These are phyloP conservation scores for Chamaecyparis obtusa DNA, from an alignment of 75 land plant genomes.

Conservation along the genomic window DNA sequence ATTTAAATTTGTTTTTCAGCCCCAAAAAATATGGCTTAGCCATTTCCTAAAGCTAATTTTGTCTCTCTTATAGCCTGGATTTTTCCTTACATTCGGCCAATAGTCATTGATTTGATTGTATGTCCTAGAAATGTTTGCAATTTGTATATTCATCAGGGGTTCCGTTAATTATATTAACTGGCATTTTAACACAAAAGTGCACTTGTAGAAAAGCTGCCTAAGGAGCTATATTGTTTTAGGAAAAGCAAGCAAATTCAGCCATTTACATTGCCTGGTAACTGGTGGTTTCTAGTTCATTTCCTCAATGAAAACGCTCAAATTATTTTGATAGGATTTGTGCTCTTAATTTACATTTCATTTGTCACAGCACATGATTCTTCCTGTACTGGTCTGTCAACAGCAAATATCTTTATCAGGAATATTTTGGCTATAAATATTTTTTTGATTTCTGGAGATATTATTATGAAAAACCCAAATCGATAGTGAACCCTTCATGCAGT, in stretches of 20 bases:
- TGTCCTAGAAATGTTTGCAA: no score
- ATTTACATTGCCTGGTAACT: background rate
- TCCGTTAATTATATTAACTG: no score
- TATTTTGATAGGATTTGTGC: background rate
- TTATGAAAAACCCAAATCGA: no score
- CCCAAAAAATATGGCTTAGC: background rate
- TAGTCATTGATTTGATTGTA: no score
- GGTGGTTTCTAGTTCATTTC: background rate
- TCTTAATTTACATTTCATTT: background rate
- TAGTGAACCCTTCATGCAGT: no score
- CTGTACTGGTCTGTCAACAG: background rate
- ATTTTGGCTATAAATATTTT: no score
- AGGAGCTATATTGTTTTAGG: no score
- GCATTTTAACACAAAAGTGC: no score
- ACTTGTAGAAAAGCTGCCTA: no score
- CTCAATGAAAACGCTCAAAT: background rate
- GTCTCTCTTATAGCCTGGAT: background rate
- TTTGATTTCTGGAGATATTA: no score
- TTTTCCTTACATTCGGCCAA: background rate
- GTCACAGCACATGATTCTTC: background rate
- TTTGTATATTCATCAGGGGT: no score
- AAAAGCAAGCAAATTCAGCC: background rate
- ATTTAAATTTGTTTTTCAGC: background rate
- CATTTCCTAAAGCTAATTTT: background rate
- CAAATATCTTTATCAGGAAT: background rate